Conservation (phyloP, 805 yeast species). For the Pichia exigua region DNA sequence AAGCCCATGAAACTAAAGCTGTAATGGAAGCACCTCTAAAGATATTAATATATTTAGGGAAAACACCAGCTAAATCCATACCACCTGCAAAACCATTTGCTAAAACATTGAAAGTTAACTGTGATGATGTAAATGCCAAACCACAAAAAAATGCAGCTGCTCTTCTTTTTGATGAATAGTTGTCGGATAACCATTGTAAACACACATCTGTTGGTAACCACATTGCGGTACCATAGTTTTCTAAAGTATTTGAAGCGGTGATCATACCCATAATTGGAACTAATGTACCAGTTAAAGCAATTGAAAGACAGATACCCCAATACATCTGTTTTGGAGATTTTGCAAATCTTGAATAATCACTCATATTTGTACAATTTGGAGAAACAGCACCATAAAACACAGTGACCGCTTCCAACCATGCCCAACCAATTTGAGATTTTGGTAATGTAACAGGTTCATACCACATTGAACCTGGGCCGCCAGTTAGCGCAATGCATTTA, state of each 20-base stretch:
- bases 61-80: conserved; percentile 41
- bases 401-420: conserved; percentile 10
- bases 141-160: conserved; percentile 46
- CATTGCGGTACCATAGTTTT: conserved; percentile 24
- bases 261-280: conserved; percentile 37
- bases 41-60: conserved; percentile 36
- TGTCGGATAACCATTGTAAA: conserved; percentile 31
- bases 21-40: conserved; percentile 39
- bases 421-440: conserved; percentile 14
- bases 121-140: conserved; percentile 31
- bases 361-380: conserved; percentile 21
- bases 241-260: conserved; percentile 32
- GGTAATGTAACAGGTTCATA: conserved; percentile 13
- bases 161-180: conserved; percentile 32
- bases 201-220: conserved; percentile 42
- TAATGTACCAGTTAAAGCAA: conserved; percentile 34
- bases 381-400: conserved; percentile 17
- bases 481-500: background rate
- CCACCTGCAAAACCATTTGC: conserved; percentile 38
- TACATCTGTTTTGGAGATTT: conserved; percentile 14
- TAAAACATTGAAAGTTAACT: conserved; percentile 31
- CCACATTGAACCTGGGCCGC: conserved; percentile 13
- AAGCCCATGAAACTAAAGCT: conserved; percentile 26
- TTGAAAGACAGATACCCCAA: conserved; percentile 26
- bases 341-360: conserved; percentile 21